phyloP scores from a whole-genome alignment of 2,329 filamentous ascomycete genomes.

The Ophiosphaerella herpotricha region DNA sequence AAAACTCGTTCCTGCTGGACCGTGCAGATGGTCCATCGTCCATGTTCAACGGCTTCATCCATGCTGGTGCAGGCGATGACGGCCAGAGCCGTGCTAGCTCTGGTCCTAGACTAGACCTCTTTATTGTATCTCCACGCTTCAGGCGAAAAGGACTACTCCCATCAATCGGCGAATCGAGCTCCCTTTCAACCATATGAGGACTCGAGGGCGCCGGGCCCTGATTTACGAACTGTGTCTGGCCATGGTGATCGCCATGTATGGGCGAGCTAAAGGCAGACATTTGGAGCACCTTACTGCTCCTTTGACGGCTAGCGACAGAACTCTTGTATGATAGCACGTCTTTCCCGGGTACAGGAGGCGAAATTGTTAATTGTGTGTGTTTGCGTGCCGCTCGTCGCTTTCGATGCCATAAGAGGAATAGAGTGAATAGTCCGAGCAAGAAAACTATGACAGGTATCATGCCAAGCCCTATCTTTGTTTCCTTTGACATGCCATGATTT shows the following conservation, averaged over 20 bases:
- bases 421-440: conserved; percentile 17
- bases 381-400: conserved; percentile 7
- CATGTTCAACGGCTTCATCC: conserved; percentile 5
- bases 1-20: no score
- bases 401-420: conserved; percentile 25
- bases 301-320: conserved; percentile 11
- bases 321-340: conserved; percentile 9
- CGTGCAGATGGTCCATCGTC: conserved; percentile 1
- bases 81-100: conserved; percentile 24
- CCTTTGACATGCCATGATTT: conserved; percentile 9
- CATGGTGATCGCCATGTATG: conserved; percentile 2
- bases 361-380: background rate
- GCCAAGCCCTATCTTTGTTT: conserved; percentile 27
- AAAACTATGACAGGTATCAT: conserved; percentile 28
- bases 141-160: conserved; percentile 33
- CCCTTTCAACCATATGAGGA: background rate
- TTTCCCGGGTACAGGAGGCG: conserved; percentile 19
- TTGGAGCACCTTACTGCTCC: conserved; percentile 24
- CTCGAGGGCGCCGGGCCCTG: background rate
- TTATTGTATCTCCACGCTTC: conserved; percentile 32
- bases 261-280: conserved; percentile 25
- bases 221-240: conserved; percentile 5
- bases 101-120: conserved; percentile 18
- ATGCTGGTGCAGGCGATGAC: conserved; percentile 17
- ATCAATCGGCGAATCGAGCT: conserved; percentile 35